Evolutionary conservation across 306 rosid genomes (phyloP).

Genomic region (Casuarina cunninghamiana): DNA sequence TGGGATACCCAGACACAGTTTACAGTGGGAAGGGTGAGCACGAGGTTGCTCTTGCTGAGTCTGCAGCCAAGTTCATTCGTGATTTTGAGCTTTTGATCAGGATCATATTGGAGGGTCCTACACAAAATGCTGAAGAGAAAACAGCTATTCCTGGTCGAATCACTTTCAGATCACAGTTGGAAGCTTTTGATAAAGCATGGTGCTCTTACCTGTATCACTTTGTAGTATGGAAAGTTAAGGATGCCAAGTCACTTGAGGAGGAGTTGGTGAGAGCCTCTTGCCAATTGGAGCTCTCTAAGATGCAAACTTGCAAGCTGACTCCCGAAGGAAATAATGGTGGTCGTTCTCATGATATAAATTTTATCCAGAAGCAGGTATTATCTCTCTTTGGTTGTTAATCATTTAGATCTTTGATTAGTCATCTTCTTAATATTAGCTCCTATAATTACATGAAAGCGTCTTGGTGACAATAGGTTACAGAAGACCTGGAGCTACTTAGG

Average conservation of each 20-base stretch:
- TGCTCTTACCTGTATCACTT: slow-evolving; percentile 49
- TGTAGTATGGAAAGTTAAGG: slow-evolving; percentile 55
- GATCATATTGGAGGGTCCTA: slow-evolving; percentile 45
- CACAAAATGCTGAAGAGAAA: slow-evolving; percentile 40
- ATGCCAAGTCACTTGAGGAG: slow-evolving; percentile 45
- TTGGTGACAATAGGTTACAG: slow-evolving; percentile 32
- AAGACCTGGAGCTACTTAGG: slow-evolving; percentile 44
- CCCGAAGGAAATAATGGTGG: slow-evolving; percentile 32
- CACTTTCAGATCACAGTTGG: slow-evolving; percentile 51
- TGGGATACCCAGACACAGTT: slow-evolving; percentile 44
- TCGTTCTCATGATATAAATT: slow-evolving; percentile 52
- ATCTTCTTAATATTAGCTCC: neutral
- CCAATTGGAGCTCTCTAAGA: slow-evolving; percentile 56
- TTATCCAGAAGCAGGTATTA: slow-evolving; percentile 49
- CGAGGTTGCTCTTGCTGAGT: slow-evolving; percentile 45
- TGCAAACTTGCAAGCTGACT: slow-evolving; percentile 50
- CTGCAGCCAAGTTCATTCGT: slow-evolving; percentile 41
- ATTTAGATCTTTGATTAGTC: neutral
- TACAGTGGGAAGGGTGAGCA: slow-evolving; percentile 44
- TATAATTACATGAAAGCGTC: neutral
- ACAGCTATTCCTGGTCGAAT: slow-evolving; percentile 25
- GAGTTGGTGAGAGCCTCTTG: slow-evolving; percentile 61
- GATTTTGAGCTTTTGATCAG: slow-evolving; percentile 44
- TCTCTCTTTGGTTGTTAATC: neutral
- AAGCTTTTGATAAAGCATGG: slow-evolving; percentile 55